phyloP scores from a whole-genome alignment of 352 stramenopile genomes.

The Phytophthora pinifolia region DNA sequence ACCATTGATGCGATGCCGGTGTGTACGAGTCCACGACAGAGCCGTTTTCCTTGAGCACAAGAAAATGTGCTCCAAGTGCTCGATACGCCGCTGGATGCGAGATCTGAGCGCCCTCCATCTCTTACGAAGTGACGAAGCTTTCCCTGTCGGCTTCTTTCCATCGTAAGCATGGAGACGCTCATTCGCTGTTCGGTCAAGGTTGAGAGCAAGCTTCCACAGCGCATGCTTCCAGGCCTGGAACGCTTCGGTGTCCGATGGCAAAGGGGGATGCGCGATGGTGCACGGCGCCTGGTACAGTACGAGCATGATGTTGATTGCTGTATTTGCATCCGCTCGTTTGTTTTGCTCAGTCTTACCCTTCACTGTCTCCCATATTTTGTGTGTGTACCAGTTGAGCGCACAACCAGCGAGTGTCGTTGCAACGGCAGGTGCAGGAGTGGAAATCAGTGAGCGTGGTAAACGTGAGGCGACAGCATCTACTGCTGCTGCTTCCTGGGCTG shows the following conservation, averaged over 20 bases:
- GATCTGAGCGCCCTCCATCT: background rate
- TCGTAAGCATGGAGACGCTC: background rate
- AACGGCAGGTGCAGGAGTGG: too few species aligned
- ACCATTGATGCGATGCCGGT: background rate
- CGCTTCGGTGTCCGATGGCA: background rate
- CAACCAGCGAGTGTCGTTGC: too few species aligned
- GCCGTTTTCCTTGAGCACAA: background rate
- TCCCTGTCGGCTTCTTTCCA: background rate
- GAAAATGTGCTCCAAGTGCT: background rate
- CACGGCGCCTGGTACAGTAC: background rate
- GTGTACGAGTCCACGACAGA: background rate
- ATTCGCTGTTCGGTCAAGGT: background rate
- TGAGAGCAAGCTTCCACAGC: background rate
- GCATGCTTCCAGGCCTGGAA: background rate
- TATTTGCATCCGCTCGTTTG: slow-evolving; percentile 1
- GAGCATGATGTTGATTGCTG: background rate
- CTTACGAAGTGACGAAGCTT: slow-evolving; percentile 4
- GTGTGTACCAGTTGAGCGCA: too few species aligned
- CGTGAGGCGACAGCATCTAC: too few species aligned
- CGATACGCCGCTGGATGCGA: slow-evolving; percentile 1
- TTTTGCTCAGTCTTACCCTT: too few species aligned
- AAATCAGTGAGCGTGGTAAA: too few species aligned
- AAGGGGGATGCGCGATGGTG: background rate
- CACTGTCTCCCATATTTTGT: too few species aligned
- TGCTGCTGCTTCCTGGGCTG: too few species aligned